Evolutionary conservation across 345 rosid species (phyloP).

Genomic region (Cochlearia excelsa): DNA sequence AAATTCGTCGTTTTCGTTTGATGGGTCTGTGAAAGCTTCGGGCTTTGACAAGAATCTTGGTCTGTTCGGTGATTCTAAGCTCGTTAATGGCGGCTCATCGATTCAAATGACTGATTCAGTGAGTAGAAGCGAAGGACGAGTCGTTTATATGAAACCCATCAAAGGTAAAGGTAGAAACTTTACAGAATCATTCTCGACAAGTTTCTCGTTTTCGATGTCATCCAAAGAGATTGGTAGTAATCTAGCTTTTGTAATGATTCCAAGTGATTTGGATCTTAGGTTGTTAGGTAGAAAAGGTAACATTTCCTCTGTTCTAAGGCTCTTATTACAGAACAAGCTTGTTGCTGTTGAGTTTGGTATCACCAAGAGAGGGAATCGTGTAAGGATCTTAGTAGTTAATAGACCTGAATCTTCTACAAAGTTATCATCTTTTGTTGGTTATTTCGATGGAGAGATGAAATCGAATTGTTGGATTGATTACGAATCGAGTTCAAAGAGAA

Average conservation of each 20-base stretch:
- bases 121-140: conserved; percentile 50
- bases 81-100: conserved; percentile 44
- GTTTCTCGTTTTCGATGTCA: conserved; percentile 62
- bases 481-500: conserved; percentile 66
- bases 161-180: conserved; percentile 56
- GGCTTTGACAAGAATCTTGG: conserved; percentile 44
- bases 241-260: conserved; percentile 66
- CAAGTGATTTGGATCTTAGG: conserved; percentile 47
- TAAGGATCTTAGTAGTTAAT: conserved; percentile 57
- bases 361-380: conserved; percentile 46
- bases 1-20: conserved; percentile 49
- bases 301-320: conserved; percentile 35
- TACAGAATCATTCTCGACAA: conserved; percentile 61
- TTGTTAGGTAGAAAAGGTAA: conserved; percentile 34
- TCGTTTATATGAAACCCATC: conserved; percentile 65
- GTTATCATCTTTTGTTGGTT: conserved; percentile 18
- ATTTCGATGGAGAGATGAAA: conserved; percentile 42
- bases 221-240: conserved; percentile 46
- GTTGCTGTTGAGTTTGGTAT: conserved; percentile 58
- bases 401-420: conserved; percentile 49
- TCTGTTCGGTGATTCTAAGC: conserved; percentile 68
- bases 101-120: conserved; percentile 61
- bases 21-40: conserved; percentile 51
- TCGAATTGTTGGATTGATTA: conserved; percentile 83
- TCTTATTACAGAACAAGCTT: conserved; percentile 10